A percentile compares a stretch with the other conserved stretches of the same genome.
Conservation (phyloP, 2,329 filamentous ascomycete genomes). For the Ophiostoma tasmaniense region DNA sequence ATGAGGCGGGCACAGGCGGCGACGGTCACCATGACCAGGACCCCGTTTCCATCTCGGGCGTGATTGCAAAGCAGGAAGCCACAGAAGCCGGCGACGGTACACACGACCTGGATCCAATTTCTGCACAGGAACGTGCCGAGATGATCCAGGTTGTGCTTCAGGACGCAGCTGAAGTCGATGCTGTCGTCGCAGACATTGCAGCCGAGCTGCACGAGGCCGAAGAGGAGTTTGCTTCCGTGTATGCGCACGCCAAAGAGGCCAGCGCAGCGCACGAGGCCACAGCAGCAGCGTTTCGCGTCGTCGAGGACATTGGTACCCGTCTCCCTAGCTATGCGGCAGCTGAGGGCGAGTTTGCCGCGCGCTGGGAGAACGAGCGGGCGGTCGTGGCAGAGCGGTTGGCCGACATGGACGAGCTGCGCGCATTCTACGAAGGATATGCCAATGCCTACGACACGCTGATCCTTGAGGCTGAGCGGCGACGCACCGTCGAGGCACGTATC, state of each 20-base stretch:
- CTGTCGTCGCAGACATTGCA: conserved; percentile 61
- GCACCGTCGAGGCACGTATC: conserved; percentile 64
- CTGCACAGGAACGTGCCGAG: conserved; percentile 65
- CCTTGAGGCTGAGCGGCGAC: conserved; percentile 71
- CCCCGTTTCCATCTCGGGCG: conserved; percentile 54
- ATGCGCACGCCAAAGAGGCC: conserved; percentile 52
- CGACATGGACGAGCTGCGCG: conserved; percentile 67
- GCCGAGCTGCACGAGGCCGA: conserved; percentile 74
- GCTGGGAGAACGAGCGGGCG: conserved; percentile 68
- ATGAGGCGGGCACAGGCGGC: neutral
- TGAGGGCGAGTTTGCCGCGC: conserved; percentile 52
- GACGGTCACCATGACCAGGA: conserved; percentile 26
- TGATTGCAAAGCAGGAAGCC: conserved; percentile 46
- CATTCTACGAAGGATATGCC: conserved; percentile 83
- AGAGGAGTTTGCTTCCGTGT: conserved; percentile 53
- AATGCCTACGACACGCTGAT: conserved; percentile 77
- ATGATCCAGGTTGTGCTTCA: conserved; percentile 74
- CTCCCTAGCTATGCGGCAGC: conserved; percentile 58
- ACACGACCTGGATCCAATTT: conserved; percentile 54
- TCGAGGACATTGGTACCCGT: conserved; percentile 59
- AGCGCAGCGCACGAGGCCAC: conserved; percentile 49
- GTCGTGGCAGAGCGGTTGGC: conserved; percentile 59
- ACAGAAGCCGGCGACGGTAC: neutral
- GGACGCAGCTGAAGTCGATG: conserved; percentile 59
- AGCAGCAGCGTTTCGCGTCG: conserved; percentile 52